Evolutionary conservation across 2,329 filamentous ascomycete species (phyloP).

Genomic region (Canariomyces notabilis): DNA sequence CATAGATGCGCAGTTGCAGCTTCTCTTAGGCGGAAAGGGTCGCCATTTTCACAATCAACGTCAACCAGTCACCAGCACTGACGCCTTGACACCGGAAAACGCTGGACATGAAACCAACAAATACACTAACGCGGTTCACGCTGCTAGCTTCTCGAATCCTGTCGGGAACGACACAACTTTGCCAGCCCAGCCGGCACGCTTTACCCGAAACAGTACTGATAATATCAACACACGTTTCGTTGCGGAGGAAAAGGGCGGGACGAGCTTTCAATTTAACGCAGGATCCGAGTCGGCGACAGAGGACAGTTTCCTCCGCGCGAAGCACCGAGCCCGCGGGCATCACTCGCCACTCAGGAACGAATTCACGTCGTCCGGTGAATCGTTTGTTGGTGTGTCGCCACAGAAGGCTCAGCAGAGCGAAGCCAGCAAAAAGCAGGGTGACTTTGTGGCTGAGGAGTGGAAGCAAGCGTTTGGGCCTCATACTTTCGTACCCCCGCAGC

Average conservation of each 20-base stretch:
- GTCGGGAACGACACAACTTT: slow-evolving; percentile 36
- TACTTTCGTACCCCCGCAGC: slow-evolving; percentile 47
- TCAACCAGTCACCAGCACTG: background rate
- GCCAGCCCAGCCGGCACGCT: slow-evolving; percentile 35
- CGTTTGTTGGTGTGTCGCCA: slow-evolving; percentile 18
- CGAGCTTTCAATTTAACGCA: slow-evolving; percentile 45
- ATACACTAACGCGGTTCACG: slow-evolving; percentile 23
- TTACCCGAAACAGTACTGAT: slow-evolving; percentile 49
- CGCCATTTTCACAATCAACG: background rate
- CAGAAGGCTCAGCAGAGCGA: slow-evolving; percentile 17
- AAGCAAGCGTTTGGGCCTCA: slow-evolving; percentile 49
- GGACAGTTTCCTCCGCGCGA: slow-evolving; percentile 26
- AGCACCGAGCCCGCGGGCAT: slow-evolving; percentile 37
- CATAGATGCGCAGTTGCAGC: slow-evolving; percentile 20
- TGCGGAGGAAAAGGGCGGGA: slow-evolving; percentile 39
- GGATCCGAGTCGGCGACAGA: slow-evolving; percentile 34
- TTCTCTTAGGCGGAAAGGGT: slow-evolving; percentile 14
- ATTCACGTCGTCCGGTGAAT: slow-evolving; percentile 16
- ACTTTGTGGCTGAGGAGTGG: slow-evolving; percentile 52
- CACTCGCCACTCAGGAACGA: slow-evolving; percentile 35
- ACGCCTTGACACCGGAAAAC: slow-evolving; percentile 7
- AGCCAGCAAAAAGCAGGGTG: slow-evolving; percentile 23
- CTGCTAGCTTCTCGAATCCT: slow-evolving; percentile 48
- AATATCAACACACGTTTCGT: slow-evolving; percentile 60
- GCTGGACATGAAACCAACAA: slow-evolving; percentile 4